phyloP scores from a whole-genome alignment of 306 rosid species.

The Elaeagnus macrophylla region DNA sequence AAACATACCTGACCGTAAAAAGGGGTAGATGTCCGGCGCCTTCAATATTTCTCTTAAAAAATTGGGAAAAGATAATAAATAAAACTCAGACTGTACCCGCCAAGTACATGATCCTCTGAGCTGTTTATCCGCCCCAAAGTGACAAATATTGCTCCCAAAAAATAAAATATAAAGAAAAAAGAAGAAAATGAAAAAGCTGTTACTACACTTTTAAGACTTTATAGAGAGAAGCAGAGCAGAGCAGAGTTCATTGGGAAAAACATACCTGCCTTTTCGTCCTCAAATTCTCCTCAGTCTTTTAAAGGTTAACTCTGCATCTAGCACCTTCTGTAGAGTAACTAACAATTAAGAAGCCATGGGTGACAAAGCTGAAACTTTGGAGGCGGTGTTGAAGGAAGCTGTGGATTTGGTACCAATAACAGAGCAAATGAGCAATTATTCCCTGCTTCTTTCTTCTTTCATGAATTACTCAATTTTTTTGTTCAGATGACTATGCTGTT shows the following conservation, averaged over 20 bases:
- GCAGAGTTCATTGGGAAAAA: not conserved
- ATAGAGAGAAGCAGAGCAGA: not conserved
- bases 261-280: slow-evolving; percentile 10
- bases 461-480: not conserved
- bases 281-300: not conserved
- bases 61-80: not conserved
- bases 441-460: slow-evolving; percentile 4
- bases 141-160: not conserved
- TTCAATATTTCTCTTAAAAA: not conserved
- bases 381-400: slow-evolving; percentile 64
- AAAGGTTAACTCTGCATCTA: not conserved
- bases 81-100: slow-evolving; percentile 13
- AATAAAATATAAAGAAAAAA: no score
- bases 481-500: not conserved
- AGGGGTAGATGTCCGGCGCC: no score
- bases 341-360: slow-evolving; percentile 19
- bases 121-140: not conserved
- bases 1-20: no score
- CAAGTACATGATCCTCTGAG: slow-evolving; percentile 24
- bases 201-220: slow-evolving; percentile 3
- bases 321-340: not conserved
- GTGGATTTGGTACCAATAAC: slow-evolving; percentile 63
- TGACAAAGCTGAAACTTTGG: slow-evolving; percentile 41
- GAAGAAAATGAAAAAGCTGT: slow-evolving; percentile 14
- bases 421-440: slow-evolving; percentile 19